Evolutionary conservation across 768 basidiomycete species (phyloP), one percentile per base, ranked within the genome.

Genomic region (Tylopilus intermedius): DNA sequence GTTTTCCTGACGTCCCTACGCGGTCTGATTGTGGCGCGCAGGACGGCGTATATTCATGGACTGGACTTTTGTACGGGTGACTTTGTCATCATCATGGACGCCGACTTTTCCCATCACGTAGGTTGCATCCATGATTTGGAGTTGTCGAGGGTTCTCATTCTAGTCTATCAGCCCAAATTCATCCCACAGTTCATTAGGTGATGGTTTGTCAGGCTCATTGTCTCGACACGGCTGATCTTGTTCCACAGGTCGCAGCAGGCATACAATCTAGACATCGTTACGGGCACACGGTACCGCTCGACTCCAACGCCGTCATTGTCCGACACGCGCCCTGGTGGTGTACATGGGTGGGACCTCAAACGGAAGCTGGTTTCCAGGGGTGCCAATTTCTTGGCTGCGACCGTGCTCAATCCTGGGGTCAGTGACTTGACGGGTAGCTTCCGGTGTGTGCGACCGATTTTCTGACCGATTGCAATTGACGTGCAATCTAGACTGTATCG

Each of bases 31-130:
- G 0, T 0, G 13, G 50, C 47, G 54, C 35, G 72, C 56, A 93
- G 90, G 51, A 94, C 93, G 21, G 93, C 93, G 32, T 95, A 95
- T 65, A 88, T 94, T 35, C 88, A 95, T 64, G 93, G 93, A 11
- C 75, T 95, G 45, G 85, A 90, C 60, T 94, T 89, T 69, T 88
- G 86, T 60, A 85, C 85, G 0, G 93, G 93, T 8, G 90, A 91
- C 70, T 95, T 94, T 72, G 90, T 94, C 21, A 90, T 94, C 64
- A 94, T 95, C 67, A 95, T 95, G 93, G 93, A 95, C 62, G 93
- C 93, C 47, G 93, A 95, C 72, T 94, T 95, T 70, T 94, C 91
- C 5, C 93, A 95, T 64, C 93, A 95, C 60, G 92, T 92, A 71
- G 42, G 87, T 30, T 72, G 18, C n/a, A 45, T 47, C 27, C 1